A percentile compares a stretch with the other conserved stretches of the same genome.
Evolutionary conservation across 2,329 filamentous ascomycete species (phyloP).

Genomic region (Fusarium agapanthi): DNA sequence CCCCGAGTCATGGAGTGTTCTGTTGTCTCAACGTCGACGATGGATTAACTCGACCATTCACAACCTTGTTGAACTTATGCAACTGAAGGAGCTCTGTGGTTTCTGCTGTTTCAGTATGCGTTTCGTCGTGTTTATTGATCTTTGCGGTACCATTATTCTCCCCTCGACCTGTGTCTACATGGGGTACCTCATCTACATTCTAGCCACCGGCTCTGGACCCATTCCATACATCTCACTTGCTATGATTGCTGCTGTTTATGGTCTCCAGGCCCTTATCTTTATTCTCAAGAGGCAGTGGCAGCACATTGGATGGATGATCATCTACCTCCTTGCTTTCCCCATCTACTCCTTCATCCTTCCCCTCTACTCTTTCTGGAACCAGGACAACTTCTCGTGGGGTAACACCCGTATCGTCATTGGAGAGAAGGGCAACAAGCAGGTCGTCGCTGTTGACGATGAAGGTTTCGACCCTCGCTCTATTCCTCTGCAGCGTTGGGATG

Average conservation of each 20-base stretch:
- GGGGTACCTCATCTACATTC: conserved; percentile 83
- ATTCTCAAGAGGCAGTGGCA: conserved; percentile 98
- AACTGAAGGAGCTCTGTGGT: conserved; percentile 91
- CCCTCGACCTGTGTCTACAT: conserved; percentile 90
- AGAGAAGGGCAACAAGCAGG: conserved; percentile 88
- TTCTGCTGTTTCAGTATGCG: conserved; percentile 99
- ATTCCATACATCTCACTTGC: conserved; percentile 88
- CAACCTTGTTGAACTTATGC: conserved; percentile 90
- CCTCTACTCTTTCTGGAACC: conserved; percentile 99
- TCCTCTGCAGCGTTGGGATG: conserved; percentile 95
- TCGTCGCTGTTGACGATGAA: conserved; percentile 87
- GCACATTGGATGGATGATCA: conserved; percentile 99
- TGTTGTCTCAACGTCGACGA: conserved; percentile 96
- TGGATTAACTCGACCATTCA: conserved; percentile 99
- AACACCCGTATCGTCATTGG: conserved; percentile 97
- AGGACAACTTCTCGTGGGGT: conserved; percentile 99
- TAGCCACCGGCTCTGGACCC: conserved; percentile 73
- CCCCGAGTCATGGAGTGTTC: conserved; percentile 90
- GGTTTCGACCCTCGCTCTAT: conserved; percentile 91
- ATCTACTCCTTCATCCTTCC: conserved; percentile 92
- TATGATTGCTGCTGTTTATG: conserved; percentile 91
- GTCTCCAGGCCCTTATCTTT: conserved; percentile 95
- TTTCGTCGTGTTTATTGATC: conserved; percentile 93
- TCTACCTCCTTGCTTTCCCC: conserved; percentile 94
- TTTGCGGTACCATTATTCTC: conserved; percentile 90